Evolutionary conservation across 2,329 filamentous ascomycete genomes (phyloP), one percentile per base, ranked within the genome.

Genomic region (Apiospora saccharicola): DNA sequence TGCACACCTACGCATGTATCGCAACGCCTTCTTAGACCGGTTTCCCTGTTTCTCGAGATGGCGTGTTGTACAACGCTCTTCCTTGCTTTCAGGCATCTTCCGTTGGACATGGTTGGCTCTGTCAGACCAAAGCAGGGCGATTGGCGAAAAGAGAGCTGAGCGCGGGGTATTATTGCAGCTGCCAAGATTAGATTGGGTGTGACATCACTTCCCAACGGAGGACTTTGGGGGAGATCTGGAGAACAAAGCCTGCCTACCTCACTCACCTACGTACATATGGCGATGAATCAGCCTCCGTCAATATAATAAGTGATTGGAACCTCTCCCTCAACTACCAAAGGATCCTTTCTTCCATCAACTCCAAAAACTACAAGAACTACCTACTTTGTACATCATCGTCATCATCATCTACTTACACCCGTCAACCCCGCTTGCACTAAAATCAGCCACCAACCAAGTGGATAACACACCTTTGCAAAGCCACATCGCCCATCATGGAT

Each of bases 401-500:
- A 13, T 37, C 10, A n/a, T 2, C 19, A n/a, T n/a, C 19, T 10
- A 19, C n/a, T 24, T 14, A 22, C 22, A 12, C 47, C 47, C 7
- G 4, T n/a, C 22, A 5, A 61, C 53, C 57, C 57, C 57, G 57
- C 57, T n/a, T 64, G 19, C 19, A 22, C 30, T n/a, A 64, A n/a
- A 13, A 37, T 37, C 37, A 37, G 37, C 30, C 26, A 26, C 16
- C 51, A 26, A 61, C 53, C 53, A 61, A 61, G 53, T 61, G 53
- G 26, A 61, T 37, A 64, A 41, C 34, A n/a, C 30, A 64, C 30
- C 53, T 61, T n/a, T 7, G 37, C 16, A 34, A 30, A 61, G 53
- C 19, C 30, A 26, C 24, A 22, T 4, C 44, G 47, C 34, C 77
- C 4, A 83, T 44, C 74, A 90, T 90, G 88, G 87, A 90, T 77